Percentiles rank a stretch among this genome's conserved stretches.
Conservation (phyloP, 345 rosid species). For the Citrus mangshanensis region DNA sequence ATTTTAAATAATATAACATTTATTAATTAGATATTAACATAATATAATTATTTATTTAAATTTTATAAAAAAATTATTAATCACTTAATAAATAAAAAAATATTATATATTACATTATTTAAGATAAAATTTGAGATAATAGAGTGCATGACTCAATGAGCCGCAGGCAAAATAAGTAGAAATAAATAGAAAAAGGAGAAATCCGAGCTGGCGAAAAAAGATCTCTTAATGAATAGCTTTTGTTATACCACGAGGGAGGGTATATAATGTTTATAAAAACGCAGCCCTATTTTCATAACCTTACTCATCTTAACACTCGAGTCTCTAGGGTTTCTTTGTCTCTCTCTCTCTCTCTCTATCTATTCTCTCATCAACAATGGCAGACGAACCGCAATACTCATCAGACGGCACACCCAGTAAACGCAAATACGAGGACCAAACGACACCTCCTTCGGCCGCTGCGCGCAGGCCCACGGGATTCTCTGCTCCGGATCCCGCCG, state of each 20-base stretch:
- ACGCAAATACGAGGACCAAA: slow-evolving; percentile 89
- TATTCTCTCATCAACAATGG: slow-evolving; percentile 40
- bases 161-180: too few relatives aligned
- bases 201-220: too few relatives aligned
- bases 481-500: slow-evolving; percentile 58
- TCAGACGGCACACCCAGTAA: slow-evolving; percentile 52
- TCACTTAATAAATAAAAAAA: too few relatives aligned
- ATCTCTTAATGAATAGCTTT: too few relatives aligned
- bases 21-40: too few relatives aligned
- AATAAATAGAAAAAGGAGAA: too few relatives aligned
- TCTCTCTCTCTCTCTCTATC: not conserved
- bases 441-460: slow-evolving; percentile 42
- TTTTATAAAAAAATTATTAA: too few relatives aligned
- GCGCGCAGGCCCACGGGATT: slow-evolving; percentile 79
- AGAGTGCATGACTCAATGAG: too few relatives aligned
- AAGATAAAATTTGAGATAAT: too few relatives aligned
- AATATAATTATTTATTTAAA: too few relatives aligned
- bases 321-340: slow-evolving; percentile 59
- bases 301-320: not conserved
- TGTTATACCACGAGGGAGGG: not conserved
- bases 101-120: too few relatives aligned
- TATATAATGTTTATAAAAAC: not conserved
- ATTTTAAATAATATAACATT: too few relatives aligned
- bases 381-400: slow-evolving; percentile 92
- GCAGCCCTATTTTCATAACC: not conserved